Percentiles rank a stretch among this genome's conserved stretches.
Evolutionary conservation across 371 early-diverging fungal species (phyloP).

Genomic region (Apophysomyces elegans): DNA sequence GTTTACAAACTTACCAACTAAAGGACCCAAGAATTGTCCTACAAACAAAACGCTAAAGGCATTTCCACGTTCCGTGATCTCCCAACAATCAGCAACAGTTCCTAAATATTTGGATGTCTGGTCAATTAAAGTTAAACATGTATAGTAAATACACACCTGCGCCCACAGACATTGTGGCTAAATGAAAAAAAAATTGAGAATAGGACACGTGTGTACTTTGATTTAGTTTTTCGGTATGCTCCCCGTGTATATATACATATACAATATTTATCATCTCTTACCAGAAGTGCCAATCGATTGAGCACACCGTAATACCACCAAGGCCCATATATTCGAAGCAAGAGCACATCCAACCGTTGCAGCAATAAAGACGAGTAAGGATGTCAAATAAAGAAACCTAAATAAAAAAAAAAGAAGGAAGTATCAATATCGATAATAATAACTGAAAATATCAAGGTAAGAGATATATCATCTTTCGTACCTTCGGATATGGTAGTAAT

Average conservation of each 20-base stretch:
- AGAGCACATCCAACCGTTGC: constrained; percentile 68
- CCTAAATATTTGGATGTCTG: constrained; percentile 14
- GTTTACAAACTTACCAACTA: constrained; percentile 32
- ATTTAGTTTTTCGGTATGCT: too few relatives aligned
- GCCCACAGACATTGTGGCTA: constrained; percentile 47
- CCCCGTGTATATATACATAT: too few relatives aligned
- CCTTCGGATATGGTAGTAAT: constrained; percentile 56
- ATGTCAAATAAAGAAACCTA: constrained; percentile 59
- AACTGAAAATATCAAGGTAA: background rate
- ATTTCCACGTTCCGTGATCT: constrained; percentile 40
- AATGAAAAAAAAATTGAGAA: background rate
- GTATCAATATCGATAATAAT: background rate
- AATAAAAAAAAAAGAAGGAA: background rate
- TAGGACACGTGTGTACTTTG: too few relatives aligned
- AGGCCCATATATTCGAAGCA: constrained; percentile 48
- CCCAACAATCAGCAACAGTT: constrained; percentile 46
- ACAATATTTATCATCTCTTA: constrained; percentile 12
- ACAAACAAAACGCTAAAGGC: constrained; percentile 56
- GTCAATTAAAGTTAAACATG: background rate
- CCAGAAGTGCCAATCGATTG: constrained; percentile 73
- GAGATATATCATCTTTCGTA: constrained; percentile 6
- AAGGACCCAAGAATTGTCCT: constrained; percentile 62
- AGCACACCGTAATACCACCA: constrained; percentile 62
- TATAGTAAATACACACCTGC: constrained; percentile 23
- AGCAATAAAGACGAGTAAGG: constrained; percentile 53